Evolutionary conservation across 1,284 basidiomycete species (phyloP), one percentile per base, ranked within the genome.

Genomic region (Ganoderma sp.): DNA sequence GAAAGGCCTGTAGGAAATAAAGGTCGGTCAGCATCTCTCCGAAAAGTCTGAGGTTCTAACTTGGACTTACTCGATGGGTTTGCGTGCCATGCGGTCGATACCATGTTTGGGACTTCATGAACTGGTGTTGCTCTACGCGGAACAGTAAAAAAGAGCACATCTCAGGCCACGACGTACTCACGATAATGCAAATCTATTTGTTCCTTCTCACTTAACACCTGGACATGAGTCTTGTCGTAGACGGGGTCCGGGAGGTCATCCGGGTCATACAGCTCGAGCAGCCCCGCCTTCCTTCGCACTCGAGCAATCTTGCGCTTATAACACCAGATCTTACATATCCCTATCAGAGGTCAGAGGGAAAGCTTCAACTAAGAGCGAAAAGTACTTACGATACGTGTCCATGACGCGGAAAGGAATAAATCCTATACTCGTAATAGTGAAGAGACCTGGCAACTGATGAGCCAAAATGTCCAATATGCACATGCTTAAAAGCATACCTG

Each of bases 11-110:
- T 5, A 73, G 17, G 32, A 8, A n/a, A 28, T 19, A 54, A 32
- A 15, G 32, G 3, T 19, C 2, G 14, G 42, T 67, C 54, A 63
- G 54, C 28, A 43, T 43, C 25, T n/a, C 9, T 15, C n/a, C 42
- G 41, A 41, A 8, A 10, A 43, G 10, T 32, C 3, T 32, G 32
- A 32, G 5, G 32, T 15, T 25, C 37, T 25, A 28, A 42, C 34
- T 37, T 14, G 22, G 17, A 63, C 85, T 69, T 75, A 89, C 90
- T 61, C 90, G 82, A 78, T 96, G 94, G 0, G 95, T 95, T 66
- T 90, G 89, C 5, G 93, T 96, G 52, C 92, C 94, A 78, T 96
- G 93, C 8, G 94, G 89, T 52, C 92, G 84, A 79, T 97, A 97
- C 93, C 94, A 97, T 0, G 93, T 95, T 80, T 93, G 88, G 57